A percentile compares a stretch with the other conserved stretches of the same genome.
Evolutionary conservation across 352 stramenopile genomes (phyloP).

Genomic region (Phytophthora hibernalis): DNA sequence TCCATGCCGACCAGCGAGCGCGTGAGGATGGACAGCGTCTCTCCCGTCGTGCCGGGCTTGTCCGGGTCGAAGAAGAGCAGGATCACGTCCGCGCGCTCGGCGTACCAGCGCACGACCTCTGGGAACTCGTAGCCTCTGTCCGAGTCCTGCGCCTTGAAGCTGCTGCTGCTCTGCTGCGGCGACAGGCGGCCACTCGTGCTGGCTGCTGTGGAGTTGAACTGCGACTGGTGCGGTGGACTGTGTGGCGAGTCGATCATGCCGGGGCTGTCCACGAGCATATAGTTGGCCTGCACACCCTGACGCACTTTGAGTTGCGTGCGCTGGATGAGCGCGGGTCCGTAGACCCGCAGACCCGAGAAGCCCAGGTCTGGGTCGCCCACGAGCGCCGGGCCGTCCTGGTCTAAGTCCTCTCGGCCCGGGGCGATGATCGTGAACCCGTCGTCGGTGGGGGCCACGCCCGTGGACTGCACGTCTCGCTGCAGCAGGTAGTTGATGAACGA

Average conservation of each 20-base stretch:
- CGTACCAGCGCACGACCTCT: conserved; percentile 97
- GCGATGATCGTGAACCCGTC: conserved; percentile 99
- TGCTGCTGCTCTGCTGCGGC: conserved; percentile 41
- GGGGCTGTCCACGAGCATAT: conserved; percentile 99
- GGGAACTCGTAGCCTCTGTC: conserved; percentile 98
- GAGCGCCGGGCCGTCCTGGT: conserved; percentile 95
- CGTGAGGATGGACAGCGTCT: conserved; percentile 98
- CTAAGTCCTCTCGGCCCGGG: conserved; percentile 94
- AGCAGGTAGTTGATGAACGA: conserved; percentile 99
- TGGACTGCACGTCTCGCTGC: conserved; percentile 96
- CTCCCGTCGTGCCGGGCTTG: conserved; percentile 99
- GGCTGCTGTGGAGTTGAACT: conserved; percentile 51
- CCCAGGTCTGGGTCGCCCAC: conserved; percentile 98
- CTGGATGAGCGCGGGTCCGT: conserved; percentile 98
- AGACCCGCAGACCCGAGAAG: conserved; percentile 95
- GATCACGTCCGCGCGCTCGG: conserved; percentile 98
- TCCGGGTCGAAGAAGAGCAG: conserved; percentile 99
- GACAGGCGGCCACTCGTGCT: conserved; percentile 44
- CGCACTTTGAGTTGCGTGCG: conserved; percentile 99
- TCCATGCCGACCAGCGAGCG: conserved; percentile 98
- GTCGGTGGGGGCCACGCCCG: conserved; percentile 99
- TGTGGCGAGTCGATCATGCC: conserved; percentile 99
- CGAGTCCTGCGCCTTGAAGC: conserved; percentile 53
- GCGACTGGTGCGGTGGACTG: conserved; percentile 58
- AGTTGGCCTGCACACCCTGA: conserved; percentile 93